phyloP scores from a whole-genome alignment of 768 basidiomycete species.

The Tulasnella sp. region DNA sequence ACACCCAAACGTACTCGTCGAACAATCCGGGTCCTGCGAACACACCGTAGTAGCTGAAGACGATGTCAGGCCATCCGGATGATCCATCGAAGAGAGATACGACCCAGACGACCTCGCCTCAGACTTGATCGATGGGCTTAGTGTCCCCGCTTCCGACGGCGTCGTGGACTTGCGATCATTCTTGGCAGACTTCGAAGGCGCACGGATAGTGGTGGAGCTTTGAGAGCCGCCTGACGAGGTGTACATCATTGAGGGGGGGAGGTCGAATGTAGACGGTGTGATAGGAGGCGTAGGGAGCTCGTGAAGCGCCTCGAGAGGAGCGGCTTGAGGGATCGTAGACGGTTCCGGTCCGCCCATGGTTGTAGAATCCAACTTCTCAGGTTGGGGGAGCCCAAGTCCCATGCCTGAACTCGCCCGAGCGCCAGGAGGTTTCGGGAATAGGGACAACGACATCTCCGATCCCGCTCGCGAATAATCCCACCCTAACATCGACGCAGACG shows the following conservation, averaged over 20 bases:
- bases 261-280: conserved; percentile 1
- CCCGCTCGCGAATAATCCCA: background rate
- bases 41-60: conserved; percentile 9
- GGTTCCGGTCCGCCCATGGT: no score
- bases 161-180: background rate
- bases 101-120: background rate
- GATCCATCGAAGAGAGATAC: background rate
- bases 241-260: background rate
- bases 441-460: conserved; percentile 7
- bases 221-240: background rate
- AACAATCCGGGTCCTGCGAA: conserved; percentile 1
- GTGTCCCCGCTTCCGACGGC: background rate
- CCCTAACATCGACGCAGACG: background rate
- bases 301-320: background rate
- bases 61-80: background rate
- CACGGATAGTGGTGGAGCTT: conserved; percentile 12
- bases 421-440: conserved; percentile 7
- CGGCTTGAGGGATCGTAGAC: no score
- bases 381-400: background rate
- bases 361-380: no score
- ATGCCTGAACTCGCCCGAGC: background rate
- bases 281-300: conserved; percentile 15
- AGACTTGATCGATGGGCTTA: background rate
- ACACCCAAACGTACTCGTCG: background rate
- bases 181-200: background rate